Base-by-base conservation (phyloP, 2,329 filamentous ascomycete genomes). In the Exophiala oligosperma region DNA sequence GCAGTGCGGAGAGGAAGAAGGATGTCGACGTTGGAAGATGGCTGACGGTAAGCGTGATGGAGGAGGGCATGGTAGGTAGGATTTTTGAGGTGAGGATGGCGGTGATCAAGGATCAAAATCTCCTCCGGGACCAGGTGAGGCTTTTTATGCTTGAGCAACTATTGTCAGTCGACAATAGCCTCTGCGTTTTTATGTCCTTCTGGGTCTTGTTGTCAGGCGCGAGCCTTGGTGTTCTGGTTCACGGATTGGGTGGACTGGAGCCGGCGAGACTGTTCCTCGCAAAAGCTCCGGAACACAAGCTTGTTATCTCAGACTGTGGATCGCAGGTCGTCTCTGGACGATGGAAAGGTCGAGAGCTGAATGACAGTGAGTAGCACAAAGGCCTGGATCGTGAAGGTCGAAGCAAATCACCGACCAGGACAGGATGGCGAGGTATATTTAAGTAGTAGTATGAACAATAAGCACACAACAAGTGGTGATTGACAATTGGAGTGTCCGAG, bases 11-110 rank as follows among this genome's bases (percentile, higher is more conserved):
- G 23, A 92, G 84, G 74, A 91, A 96, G 78, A 95, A 96, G 6
- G 91, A 94, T 50, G 88, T 85, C 2, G 91, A 89, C 37, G 87
- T 85, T 54, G 91, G 84, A 54, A 96, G 84, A 73, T 92, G 87
- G 60, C 86, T 87, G 69, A 96, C 91, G 38, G 83, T 85, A 61
- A 87, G 77, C 60, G 83, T 84, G 60, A 86, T 79, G 69, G 85
- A 84, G 44, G 84, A 84, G 66, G 84, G 83, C 84, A 87, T 87
- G 54, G 24, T 26, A 28, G 44, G 32, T 9, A 8, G 40, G 46
- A 44, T 49, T 62, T 53, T 61, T 61, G 24, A 37, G 53, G 60
- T 59, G 61, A 59, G 61, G 54, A 67, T 32, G 48, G 32, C 24
- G 35, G 47, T 54, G 26, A 28, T 8, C 12, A 28, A 28, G 24